phyloP scores from a whole-genome alignment of 768 basidiomycete genomes.

The Tulasnella calospora region DNA sequence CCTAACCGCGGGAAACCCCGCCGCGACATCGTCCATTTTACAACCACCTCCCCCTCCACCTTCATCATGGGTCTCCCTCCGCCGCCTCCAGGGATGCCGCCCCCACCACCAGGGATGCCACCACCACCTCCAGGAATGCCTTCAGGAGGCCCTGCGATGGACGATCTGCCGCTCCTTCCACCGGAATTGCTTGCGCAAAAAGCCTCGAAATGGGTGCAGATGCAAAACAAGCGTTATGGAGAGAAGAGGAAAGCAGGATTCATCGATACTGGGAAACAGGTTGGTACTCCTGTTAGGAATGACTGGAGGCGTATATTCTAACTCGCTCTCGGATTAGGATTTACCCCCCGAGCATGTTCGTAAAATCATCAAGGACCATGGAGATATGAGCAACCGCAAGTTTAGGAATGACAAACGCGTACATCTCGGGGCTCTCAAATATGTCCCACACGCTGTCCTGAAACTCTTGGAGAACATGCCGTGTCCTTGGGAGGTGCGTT shows the following conservation, averaged over 20 bases:
- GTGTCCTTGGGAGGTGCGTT: constrained; percentile 74
- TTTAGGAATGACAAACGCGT: constrained; percentile 99
- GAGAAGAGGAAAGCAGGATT: constrained; percentile 85
- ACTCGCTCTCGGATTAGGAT: constrained; percentile 51
- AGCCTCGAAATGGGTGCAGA: constrained; percentile 91
- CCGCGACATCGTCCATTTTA: constrained; percentile 10
- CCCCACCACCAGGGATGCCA: constrained; percentile 38
- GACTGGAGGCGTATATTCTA: not conserved
- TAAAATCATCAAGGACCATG: constrained; percentile 99
- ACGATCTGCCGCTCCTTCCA: constrained; percentile 40
- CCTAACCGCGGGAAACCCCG: too few relatives aligned
- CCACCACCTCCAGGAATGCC: constrained; percentile 37
- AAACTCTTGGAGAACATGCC: constrained; percentile 98
- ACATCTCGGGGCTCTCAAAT: constrained; percentile 90
- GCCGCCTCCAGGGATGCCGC: constrained; percentile 27
- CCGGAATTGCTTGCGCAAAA: constrained; percentile 80
- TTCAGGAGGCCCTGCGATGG: not conserved
- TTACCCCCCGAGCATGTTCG: constrained; percentile 95
- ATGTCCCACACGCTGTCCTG: constrained; percentile 98
- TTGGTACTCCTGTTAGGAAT: constrained; percentile 37
- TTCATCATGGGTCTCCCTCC: constrained; percentile 10
- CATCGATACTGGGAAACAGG: constrained; percentile 91
- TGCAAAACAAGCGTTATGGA: constrained; percentile 89
- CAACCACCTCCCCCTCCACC: constrained; percentile 15
- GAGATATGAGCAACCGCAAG: constrained; percentile 99